A percentile compares a stretch with the other conserved stretches of the same genome.
Conservation (phyloP, 768 basidiomycete genomes). For the Rhizopogon sp. region DNA sequence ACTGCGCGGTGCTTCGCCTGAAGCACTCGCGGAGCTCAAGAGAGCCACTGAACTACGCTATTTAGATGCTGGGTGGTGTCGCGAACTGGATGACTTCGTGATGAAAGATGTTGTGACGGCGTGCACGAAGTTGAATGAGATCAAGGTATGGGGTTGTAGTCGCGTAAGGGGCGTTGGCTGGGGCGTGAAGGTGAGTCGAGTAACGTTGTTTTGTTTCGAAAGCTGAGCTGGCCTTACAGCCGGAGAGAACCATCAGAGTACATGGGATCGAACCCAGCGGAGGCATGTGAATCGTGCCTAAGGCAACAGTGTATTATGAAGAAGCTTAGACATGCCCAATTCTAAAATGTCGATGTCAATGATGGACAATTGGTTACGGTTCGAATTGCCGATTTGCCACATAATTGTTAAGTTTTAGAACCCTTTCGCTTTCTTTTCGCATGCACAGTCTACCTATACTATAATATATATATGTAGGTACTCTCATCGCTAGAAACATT, state of each 20-base stretch:
- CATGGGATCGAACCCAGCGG: slow-evolving; percentile 37
- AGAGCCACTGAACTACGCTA: slow-evolving; percentile 39
- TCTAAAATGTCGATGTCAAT: neutral
- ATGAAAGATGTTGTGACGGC: slow-evolving; percentile 61
- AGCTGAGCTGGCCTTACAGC: slow-evolving; percentile 4
- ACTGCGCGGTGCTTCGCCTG: slow-evolving; percentile 57
- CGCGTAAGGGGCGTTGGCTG: slow-evolving; percentile 42
- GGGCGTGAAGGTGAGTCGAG: slow-evolving; percentile 34
- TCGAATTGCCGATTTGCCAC: neutral
- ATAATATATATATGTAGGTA: too few species aligned
- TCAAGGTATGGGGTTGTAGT: slow-evolving; percentile 56
- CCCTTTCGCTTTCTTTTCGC: too few species aligned
- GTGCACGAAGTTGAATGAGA: slow-evolving; percentile 34
- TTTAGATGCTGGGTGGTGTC: slow-evolving; percentile 83
- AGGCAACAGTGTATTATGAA: slow-evolving; percentile 11
- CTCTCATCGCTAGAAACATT: too few species aligned
- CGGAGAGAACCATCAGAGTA: slow-evolving; percentile 19
- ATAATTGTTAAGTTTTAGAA: too few species aligned
- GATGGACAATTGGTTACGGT: neutral
- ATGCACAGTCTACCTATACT: too few species aligned
- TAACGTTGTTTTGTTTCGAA: neutral
- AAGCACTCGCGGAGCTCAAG: slow-evolving; percentile 36
- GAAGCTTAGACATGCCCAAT: neutral
- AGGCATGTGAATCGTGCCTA: slow-evolving; percentile 3
- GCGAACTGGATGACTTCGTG: slow-evolving; percentile 77